phyloP scores from a whole-genome alignment of 495 filamentous ascomycete species.

The Sabuloglossum arenarium region DNA sequence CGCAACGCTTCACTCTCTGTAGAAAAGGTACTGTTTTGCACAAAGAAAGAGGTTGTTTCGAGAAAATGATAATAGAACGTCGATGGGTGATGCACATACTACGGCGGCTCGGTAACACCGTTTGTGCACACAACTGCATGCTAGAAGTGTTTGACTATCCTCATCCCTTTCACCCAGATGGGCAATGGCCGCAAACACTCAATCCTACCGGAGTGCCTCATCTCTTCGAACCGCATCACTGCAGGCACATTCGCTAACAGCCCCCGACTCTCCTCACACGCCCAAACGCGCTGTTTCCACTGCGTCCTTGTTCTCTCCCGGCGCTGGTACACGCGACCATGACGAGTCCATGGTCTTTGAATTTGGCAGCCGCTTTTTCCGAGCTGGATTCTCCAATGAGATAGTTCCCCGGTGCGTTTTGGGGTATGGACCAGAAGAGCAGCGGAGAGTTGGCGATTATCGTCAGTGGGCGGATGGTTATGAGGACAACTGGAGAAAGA shows the following conservation, averaged over 20 bases:
- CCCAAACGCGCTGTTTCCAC: slow-evolving; percentile 31
- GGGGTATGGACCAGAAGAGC: slow-evolving; percentile 49
- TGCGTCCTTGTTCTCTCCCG: slow-evolving; percentile 43
- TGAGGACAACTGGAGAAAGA: slow-evolving; percentile 22
- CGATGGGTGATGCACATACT: too few relatives aligned
- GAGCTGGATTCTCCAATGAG: slow-evolving; percentile 73
- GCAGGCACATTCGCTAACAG: neutral
- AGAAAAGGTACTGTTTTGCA: too few relatives aligned
- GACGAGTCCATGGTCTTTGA: slow-evolving; percentile 74
- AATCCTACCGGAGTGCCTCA: neutral
- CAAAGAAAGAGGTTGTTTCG: too few relatives aligned
- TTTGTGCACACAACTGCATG: neutral
- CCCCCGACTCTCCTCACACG: slow-evolving; percentile 26
- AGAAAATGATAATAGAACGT: too few relatives aligned
- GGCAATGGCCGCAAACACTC: neutral
- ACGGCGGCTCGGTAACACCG: neutral
- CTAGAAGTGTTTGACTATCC: neutral
- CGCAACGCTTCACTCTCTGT: too few relatives aligned
- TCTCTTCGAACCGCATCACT: neutral
- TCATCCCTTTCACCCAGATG: neutral
- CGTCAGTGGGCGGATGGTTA: slow-evolving; percentile 41
- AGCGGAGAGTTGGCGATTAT: slow-evolving; percentile 67
- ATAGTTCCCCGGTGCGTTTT: slow-evolving; percentile 47
- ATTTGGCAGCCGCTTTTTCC: slow-evolving; percentile 56
- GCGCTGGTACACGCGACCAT: slow-evolving; percentile 51